Base-by-base conservation (phyloP, 495 filamentous ascomycete genomes). In the Xylaria telfairii region DNA sequence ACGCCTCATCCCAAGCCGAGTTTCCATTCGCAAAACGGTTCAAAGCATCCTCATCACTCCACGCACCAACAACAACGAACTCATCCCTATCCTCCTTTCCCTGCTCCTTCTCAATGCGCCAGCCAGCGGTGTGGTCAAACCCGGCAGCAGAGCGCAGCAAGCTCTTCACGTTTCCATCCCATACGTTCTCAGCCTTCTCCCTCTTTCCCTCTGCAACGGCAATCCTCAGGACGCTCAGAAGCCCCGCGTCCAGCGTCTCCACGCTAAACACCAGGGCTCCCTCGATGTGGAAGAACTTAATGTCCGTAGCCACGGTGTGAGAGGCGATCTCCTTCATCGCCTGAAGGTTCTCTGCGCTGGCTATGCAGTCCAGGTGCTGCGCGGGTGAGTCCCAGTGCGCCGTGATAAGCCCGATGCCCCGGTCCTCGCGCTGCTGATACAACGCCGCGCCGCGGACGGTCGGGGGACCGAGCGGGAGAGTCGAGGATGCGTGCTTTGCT, bases 51-150 rank as follows among this genome's bases (percentile, higher is more conserved):
- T 67, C 71, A 60, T 54, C 53, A 7, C n/a, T 4, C 71, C 67
- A 69, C 37, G 32, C 60, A 0, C 62, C 67, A 19, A 70, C 71
- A 26, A 70, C 34, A 17, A 65, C 61, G 53, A 61, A 69, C 61
- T 65, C 68, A 41, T 81, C 78, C 73, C 81, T 77, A 5, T 84
- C 67, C 17, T 76, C 76, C 53, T 76, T 46, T 10, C 84, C 85
- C 8, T 71, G 46, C 56, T 85, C 83, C 83, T 81, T 85, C 26
- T 85, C 76, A 68, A 82, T 81, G 21, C 83, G 83, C 69, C 85
- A 56, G 0, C 84, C 81, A 30, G 57, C 72, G 77, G 79, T 51
- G 76, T 78, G 74, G 85, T 83, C 54, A 82, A 77, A 19, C 82
- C 83, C 24, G 80, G 78, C 70, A 82, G 80, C 49, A 82, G 80